Base-by-base conservation (phyloP, 192 early-diverging fungal genomes). In the Pilobolus umbonatus region DNA sequence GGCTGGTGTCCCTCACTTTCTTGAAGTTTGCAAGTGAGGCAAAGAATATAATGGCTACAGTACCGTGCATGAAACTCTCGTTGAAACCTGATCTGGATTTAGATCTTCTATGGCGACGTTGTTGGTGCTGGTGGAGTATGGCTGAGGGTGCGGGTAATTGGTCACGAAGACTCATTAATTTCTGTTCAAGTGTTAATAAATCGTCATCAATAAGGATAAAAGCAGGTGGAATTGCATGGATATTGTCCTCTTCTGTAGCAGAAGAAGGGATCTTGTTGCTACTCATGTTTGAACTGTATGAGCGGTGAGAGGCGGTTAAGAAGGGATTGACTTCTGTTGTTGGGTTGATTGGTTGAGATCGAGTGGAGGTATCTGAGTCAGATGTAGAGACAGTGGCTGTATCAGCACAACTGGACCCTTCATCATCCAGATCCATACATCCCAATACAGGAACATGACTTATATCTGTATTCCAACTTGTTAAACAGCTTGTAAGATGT, bases 131-230 rank as follows among this genome's bases (percentile, higher is more conserved):
- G 5, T 28, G 19, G 26, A 46, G 44, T 5, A 22, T 48, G 5
- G 42, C 17, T 7, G 45, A 30, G 10, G 45, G 19, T 8, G 30
- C 17, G 12, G 30, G 47, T 53, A 73, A 57, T 17, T 47, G 31
- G 17, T 69, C 56, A 21, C 45, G 32, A 52, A 74, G 49, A 51
- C 75, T 61, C 7, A 29, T 42, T 22, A 82, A 59, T 46, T 79
- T 73, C 48, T 76, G 55, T n/a, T 76, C 68, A 19, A 84, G 63
- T 6, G 69, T 66, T 2, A 60, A 71, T 32, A 79, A 63, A 47
- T 84, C 82, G 53, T 84, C 80, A 53, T 84, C 82, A 46, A 84
- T 79, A 32, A 84, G 67, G 40, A 84, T 75, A 29, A 82, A 76
- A 0, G 74, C 68, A 17, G 78, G 77, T 15, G 57, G 68, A 4